Base-by-base conservation (phyloP, 805 yeast genomes). In the Monosporozyma unispora region DNA sequence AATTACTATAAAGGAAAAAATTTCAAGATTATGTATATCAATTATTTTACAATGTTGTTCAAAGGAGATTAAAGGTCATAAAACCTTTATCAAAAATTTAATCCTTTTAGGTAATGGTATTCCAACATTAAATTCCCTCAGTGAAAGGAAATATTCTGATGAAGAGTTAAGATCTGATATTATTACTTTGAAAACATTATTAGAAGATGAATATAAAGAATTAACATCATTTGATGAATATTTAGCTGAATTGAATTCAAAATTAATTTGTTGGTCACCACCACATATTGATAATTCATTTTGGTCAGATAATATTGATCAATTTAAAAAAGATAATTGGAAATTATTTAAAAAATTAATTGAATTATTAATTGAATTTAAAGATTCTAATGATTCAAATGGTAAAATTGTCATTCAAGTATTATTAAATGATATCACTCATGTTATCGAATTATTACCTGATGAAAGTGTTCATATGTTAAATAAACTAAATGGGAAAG, bases 151-250 rank as follows among this genome's bases (percentile, higher is more conserved):
- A 68, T 90, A 96, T 83, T 84, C 95, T 5, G 99, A 93, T 66
- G 93, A 87, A 54, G 99, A 93, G 66, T 77, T 93, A 58, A 78
- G 85, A 44, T 72, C 71, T 18, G 97, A 89, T 64, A 77, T 93
- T 57, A 72, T 70, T 21, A 64, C 69, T 29, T 72, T 93, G 55
- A 70, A 74, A 50, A 79, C 74, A 33, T 71, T 73, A n/a, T 75
- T 91, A 55, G 80, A 80, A 54, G 84, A 80, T 27, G 83, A 87
- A 45, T 89, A 84, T 53, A 78, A 82, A 45, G 80, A 79, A 56
- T 78, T 93, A 72, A 84, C 97, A 4, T 88, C 96, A 1, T 87
- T 91, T 66, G 98, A 93, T 62, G 96, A 90, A 66, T 93, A 91
- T 66, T 73, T 78, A 59, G 80, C 87, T 45, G 98, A 93, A 69